Conservation (phyloP, 1,139 yeast species). For the Casaregolazyma lundiana region DNA sequence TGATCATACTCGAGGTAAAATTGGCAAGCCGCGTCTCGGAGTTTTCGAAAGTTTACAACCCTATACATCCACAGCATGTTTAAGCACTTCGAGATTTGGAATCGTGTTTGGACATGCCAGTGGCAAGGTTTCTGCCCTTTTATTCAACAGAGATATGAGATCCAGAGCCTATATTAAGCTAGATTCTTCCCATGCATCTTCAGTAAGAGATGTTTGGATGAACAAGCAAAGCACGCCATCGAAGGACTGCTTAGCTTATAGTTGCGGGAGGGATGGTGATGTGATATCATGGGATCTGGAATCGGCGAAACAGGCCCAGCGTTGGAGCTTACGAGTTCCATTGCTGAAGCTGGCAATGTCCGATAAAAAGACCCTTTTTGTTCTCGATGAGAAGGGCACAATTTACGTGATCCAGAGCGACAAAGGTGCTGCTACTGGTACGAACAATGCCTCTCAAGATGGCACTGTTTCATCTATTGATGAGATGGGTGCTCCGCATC, state of each 20-base stretch:
- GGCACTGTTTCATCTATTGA: background rate
- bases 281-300: conserved; percentile 25
- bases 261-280: conserved; percentile 28
- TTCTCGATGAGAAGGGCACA: background rate
- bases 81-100: conserved; percentile 33
- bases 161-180: conserved; percentile 27
- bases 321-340: background rate
- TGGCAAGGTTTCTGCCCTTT: conserved; percentile 27
- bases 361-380: conserved; percentile 2
- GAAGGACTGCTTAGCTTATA: conserved; percentile 17
- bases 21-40: conserved; percentile 28
- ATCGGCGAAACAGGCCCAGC: conserved; percentile 13
- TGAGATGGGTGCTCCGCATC: background rate
- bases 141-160: conserved; percentile 30
- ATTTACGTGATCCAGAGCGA: background rate
- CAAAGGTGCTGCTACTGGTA: background rate
- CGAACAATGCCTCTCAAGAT: background rate
- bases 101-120: conserved; percentile 28
- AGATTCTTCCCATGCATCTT: conserved; percentile 23
- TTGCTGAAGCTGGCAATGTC: conserved; percentile 3
- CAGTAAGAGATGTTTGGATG: conserved; percentile 31
- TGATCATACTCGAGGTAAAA: conserved; percentile 33
- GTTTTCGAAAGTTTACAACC: conserved; percentile 24
- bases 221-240: conserved; percentile 19
- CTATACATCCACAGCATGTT: conserved; percentile 18